Evolutionary conservation across 805 yeast genomes (phyloP).

Genomic region (Saturnispora sanitii): DNA sequence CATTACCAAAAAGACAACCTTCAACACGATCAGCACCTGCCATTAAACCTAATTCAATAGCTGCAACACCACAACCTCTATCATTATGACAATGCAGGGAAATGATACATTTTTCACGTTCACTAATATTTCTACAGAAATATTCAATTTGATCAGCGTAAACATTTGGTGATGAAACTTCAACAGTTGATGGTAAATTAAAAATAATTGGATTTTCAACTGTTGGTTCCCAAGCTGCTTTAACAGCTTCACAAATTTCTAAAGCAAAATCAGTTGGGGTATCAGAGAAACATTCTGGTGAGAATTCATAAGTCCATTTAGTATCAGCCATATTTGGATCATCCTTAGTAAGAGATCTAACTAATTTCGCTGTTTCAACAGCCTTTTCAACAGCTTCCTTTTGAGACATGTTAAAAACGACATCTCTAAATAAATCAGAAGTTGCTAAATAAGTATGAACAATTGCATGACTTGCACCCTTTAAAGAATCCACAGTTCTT

Average conservation of each 20-base stretch:
- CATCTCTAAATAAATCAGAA: constrained; percentile 64
- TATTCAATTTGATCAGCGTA: constrained; percentile 78
- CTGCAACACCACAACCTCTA: constrained; percentile 80
- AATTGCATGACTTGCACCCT: constrained; percentile 65
- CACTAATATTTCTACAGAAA: constrained; percentile 55
- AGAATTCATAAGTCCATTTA: constrained; percentile 61
- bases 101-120: constrained; percentile 60
- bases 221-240: constrained; percentile 72
- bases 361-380: constrained; percentile 58
- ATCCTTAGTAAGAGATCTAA: constrained; percentile 62
- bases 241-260: constrained; percentile 72
- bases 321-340: constrained; percentile 58
- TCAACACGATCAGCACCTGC: constrained; percentile 86
- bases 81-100: constrained; percentile 73
- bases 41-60: constrained; percentile 62
- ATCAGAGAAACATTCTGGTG: constrained; percentile 72
- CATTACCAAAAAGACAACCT: constrained; percentile 76
- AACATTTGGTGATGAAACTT: constrained; percentile 63
- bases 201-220: constrained; percentile 63
- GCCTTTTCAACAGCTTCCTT: constrained; percentile 62
- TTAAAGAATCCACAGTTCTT: constrained; percentile 63
- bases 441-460: constrained; percentile 70
- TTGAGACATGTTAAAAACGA: constrained; percentile 63
- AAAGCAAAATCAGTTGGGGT: constrained; percentile 66
- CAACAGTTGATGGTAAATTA: constrained; percentile 76